phyloP scores from a whole-genome alignment of 139 green algal genomes.

The Chlorella sp. region DNA sequence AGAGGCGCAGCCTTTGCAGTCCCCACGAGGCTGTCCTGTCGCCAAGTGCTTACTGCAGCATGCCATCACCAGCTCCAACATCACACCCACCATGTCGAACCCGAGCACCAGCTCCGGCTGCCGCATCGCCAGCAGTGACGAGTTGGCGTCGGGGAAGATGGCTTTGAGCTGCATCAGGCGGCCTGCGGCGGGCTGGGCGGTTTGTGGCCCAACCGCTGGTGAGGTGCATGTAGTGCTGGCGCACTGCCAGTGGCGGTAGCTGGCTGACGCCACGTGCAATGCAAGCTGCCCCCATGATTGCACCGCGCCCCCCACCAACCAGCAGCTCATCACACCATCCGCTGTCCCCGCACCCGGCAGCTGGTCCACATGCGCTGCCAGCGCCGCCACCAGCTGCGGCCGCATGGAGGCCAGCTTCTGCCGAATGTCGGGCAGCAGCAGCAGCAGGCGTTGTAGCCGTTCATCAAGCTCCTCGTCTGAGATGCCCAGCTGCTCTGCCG shows the following conservation, averaged over 20 bases:
- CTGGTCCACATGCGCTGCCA: constrained; percentile 37
- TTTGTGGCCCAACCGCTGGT: too few relatives aligned
- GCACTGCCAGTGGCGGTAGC: too few relatives aligned
- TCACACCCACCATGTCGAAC: constrained; percentile 49
- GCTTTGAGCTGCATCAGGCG: constrained; percentile 65
- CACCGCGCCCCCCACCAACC: too few relatives aligned
- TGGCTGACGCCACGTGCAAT: too few relatives aligned
- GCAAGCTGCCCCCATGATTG: too few relatives aligned
- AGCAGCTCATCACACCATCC: too few relatives aligned
- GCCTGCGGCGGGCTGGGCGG: background rate
- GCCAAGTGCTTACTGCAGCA: too few relatives aligned
- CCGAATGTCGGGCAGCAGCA: constrained; percentile 59
- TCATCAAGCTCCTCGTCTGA: constrained; percentile 64
- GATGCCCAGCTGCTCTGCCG: constrained; percentile 60
- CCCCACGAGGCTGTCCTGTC: too few relatives aligned
- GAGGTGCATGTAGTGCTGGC: too few relatives aligned
- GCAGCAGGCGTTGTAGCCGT: constrained; percentile 45
- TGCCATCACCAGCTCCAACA: too few relatives aligned
- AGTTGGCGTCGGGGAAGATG: constrained; percentile 71
- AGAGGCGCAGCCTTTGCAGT: too few relatives aligned
- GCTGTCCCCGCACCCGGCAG: background rate
- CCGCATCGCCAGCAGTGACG: constrained; percentile 57
- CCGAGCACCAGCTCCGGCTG: constrained; percentile 64
- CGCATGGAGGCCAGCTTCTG: constrained; percentile 50
- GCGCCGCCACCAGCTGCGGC: constrained; percentile 47